Evolutionary conservation across 139 green algal genomes (phyloP).

Genomic region (Deuterostichococcus epilithicus): DNA sequence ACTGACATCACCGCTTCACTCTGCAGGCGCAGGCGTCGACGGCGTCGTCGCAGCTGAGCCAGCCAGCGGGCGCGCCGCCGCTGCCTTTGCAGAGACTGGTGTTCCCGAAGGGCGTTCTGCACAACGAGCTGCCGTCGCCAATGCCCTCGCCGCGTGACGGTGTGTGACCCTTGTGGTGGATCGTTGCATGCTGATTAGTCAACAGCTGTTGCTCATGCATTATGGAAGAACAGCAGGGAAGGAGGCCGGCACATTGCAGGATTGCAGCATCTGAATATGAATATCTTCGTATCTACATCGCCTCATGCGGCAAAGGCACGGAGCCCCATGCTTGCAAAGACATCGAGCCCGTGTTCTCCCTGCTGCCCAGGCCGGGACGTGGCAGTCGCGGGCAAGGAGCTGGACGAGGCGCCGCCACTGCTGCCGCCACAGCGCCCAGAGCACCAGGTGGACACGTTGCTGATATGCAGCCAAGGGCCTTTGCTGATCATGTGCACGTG

Average conservation of each 20-base stretch:
- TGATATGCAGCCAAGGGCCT: too few relatives aligned
- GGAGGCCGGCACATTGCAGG: too few relatives aligned
- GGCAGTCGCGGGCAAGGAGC: not conserved
- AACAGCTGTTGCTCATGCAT: too few relatives aligned
- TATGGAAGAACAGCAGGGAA: too few relatives aligned
- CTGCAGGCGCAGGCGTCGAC: slow-evolving; percentile 13
- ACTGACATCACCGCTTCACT: too few relatives aligned
- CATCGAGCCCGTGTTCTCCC: too few relatives aligned
- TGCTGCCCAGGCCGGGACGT: not conserved
- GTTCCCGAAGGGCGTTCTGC: not conserved
- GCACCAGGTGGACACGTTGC: slow-evolving; percentile 13
- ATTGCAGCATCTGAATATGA: too few relatives aligned
- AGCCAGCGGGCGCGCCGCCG: not conserved
- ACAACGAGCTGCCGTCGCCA: not conserved
- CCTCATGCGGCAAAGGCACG: too few relatives aligned
- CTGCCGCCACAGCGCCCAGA: slow-evolving; percentile 40
- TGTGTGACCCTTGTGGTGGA: too few relatives aligned
- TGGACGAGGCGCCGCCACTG: slow-evolving; percentile 9
- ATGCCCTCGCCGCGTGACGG: not conserved
- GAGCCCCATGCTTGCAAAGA: too few relatives aligned
- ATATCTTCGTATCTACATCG: too few relatives aligned
- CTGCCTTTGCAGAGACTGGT: not conserved
- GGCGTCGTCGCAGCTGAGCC: not conserved
- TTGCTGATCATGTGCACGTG: not conserved
- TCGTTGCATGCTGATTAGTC: too few relatives aligned